phyloP scores from a whole-genome alignment of 768 basidiomycete genomes.

The Pholiota microspora region DNA sequence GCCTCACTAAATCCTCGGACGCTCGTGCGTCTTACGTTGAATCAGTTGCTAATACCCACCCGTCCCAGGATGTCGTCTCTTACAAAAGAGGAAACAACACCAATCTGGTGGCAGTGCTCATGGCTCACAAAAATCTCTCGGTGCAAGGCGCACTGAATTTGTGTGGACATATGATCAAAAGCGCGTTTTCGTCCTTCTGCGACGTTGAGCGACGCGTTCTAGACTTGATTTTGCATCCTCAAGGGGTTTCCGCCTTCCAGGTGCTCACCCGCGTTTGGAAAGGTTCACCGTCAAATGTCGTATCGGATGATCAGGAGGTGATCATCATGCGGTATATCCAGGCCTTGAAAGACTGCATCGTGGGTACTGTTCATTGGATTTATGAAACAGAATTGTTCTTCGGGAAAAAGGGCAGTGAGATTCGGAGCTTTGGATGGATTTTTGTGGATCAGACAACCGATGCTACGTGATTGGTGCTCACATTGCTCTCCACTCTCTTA shows the following conservation, averaged over 20 bases:
- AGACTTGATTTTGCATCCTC: conserved; percentile 5
- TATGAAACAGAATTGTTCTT: conserved; percentile 66
- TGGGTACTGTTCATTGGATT: conserved; percentile 60
- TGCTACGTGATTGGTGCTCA: not conserved
- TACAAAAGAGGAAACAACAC: conserved; percentile 34
- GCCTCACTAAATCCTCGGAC: conserved; percentile 4
- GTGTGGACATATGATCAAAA: conserved; percentile 37
- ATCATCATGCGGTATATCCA: conserved; percentile 35
- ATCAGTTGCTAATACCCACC: not conserved
- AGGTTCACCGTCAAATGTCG: not conserved
- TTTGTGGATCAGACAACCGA: conserved; percentile 32
- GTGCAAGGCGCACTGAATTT: conserved; percentile 49
- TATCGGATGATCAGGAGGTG: not conserved
- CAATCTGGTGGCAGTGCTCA: conserved; percentile 52
- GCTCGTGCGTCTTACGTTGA: not conserved
- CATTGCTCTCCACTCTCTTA: not conserved
- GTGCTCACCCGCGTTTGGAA: conserved; percentile 10
- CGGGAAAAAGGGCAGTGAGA: conserved; percentile 53
- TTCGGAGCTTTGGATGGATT: conserved; percentile 62
- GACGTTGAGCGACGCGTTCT: conserved; percentile 24
- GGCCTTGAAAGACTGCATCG: conserved; percentile 54
- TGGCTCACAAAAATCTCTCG: conserved; percentile 38
- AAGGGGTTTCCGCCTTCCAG: conserved; percentile 7
- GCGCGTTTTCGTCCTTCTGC: conserved; percentile 34
- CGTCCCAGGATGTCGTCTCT: conserved; percentile 53